Conservation (phyloP, 805 yeast genomes). For the Teunomyces panamensis region DNA sequence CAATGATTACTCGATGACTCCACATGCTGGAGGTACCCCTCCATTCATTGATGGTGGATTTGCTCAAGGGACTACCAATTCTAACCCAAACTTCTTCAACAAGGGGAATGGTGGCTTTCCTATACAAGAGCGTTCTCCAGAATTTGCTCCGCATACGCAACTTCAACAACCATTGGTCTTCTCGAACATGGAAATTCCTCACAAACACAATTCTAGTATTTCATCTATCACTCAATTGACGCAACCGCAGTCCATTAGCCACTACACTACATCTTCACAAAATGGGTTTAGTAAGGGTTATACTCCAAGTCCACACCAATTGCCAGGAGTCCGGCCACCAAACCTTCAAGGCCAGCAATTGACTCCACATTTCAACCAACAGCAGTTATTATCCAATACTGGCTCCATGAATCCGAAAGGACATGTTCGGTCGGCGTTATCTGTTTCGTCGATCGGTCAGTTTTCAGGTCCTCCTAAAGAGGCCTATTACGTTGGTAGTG, state of each 20-base stretch:
- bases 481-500: background rate
- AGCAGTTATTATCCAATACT: background rate
- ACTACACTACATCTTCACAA: constrained; percentile 5
- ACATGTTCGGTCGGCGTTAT: constrained; percentile 4
- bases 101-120: background rate
- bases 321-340: background rate
- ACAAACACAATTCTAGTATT: constrained; percentile 7
- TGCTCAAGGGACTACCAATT: background rate
- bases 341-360: background rate
- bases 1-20: background rate
- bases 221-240: constrained; percentile 7
- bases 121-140: background rate
- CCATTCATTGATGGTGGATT: background rate
- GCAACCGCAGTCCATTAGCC: constrained; percentile 5
- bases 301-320: background rate
- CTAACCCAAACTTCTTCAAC: background rate
- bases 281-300: background rate
- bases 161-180: constrained; percentile 5
- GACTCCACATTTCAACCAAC: background rate
- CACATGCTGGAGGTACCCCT: background rate
- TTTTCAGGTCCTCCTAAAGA: background rate
- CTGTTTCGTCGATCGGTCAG: constrained; percentile 4
- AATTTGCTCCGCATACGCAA: background rate
- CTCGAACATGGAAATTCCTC: constrained; percentile 2
- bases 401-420: constrained; percentile 1